Base-by-base conservation (phyloP, 352 stramenopile genomes). In the Pythium guiyangense region DNA sequence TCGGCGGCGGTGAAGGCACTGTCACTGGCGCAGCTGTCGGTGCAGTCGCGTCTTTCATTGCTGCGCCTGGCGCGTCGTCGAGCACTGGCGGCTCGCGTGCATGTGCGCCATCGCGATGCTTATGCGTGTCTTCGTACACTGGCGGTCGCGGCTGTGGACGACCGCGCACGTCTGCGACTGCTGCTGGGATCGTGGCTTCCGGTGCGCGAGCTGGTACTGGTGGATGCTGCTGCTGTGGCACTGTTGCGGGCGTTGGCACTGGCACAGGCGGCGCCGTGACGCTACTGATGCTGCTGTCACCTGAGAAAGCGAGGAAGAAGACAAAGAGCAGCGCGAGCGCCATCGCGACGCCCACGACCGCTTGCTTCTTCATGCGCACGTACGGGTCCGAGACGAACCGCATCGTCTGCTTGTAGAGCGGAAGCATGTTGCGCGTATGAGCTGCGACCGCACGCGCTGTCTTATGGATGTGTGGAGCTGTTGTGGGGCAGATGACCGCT, bases 331-430 rank as follows among this genome's bases (percentile, higher is more conserved):
- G 58, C 52, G 84, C 49, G 26, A 92, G 73, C 49, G 52, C 60
- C 18, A 68, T 57, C 12, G 84, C 54, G 0, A 59, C 54, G 2
- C 46, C 66, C 0, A 85, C 11, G 2, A 88, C 40, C 37, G 77
- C 73, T 22, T 63, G 63, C 57, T 75, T 78, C 58, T 83, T 82
- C 63, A 90, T 74, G 45, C 71, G 79, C 50, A 58, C 60, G 57
- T 88, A 88, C 46, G 83, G 83, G 15, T 67, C 59, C 50, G 75
- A 70, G 42, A 75, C 68, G 65, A 84, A 80, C 64, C 70, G 83
- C 78, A 88, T 67, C 35, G 70, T 72, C 59, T 77, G 70, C 65
- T 81, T 79, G 55, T 90, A 87, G 26, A 88, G 70, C 60, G 77
- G 79, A 64, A 89, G 59, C 71, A 73, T 70, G 22, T 8, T 12